Conservation (phyloP, 1,139 yeast genomes). For the Candida sojae region DNA sequence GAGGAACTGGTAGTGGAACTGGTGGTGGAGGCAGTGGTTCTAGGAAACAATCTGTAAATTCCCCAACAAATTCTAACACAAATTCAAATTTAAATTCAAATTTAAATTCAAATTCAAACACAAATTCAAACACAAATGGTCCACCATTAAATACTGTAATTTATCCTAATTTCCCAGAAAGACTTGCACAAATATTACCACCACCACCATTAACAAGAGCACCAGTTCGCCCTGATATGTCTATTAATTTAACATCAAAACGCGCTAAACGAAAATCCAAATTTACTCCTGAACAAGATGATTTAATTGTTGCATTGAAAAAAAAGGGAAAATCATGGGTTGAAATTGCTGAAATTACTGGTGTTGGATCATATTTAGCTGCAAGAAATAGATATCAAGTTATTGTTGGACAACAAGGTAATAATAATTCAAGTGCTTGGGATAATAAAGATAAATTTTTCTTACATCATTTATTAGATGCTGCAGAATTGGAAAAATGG, state of each 20-base stretch:
- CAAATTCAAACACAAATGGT: conserved; percentile 7
- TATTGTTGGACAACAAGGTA: conserved; percentile 81
- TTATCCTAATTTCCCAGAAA: conserved; percentile 17
- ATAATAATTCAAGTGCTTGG: conserved; percentile 67
- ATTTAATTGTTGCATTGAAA: conserved; percentile 61
- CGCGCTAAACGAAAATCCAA: conserved; percentile 64
- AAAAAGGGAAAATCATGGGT: conserved; percentile 70
- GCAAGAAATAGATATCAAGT: conserved; percentile 82
- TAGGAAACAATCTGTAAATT: conserved; percentile 1
- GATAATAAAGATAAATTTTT: conserved; percentile 56
- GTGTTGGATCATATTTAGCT: conserved; percentile 68
- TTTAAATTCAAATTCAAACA: too few species aligned
- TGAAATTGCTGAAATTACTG: conserved; percentile 68
- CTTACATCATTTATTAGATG: conserved; percentile 57
- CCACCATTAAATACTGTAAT: conserved; percentile 13
- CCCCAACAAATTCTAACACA: background rate
- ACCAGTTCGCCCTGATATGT: conserved; percentile 33
- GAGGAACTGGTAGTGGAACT: too few species aligned
- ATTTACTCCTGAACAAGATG: conserved; percentile 69
- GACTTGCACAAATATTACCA: conserved; percentile 29
- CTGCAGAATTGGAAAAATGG: conserved; percentile 76
- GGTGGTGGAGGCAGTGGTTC: background rate
- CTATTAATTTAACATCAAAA: conserved; percentile 35
- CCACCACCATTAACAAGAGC: conserved; percentile 38
- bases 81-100: too few species aligned